Conservation (phyloP, 2,329 filamentous ascomycete species). For the Fonsecaea nubica region DNA sequence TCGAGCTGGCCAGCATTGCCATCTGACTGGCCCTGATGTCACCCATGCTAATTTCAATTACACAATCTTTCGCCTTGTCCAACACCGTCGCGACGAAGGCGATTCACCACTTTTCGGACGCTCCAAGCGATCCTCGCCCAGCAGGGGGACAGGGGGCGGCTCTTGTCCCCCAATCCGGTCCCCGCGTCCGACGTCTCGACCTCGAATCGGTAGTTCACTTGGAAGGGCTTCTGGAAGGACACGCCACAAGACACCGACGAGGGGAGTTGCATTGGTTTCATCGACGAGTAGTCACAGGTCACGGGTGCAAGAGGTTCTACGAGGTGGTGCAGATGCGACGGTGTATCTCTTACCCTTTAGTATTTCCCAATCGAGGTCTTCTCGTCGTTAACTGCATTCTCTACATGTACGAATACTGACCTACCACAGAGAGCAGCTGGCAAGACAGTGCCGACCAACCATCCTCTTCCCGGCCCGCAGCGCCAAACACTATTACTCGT, state of each 20-base stretch:
- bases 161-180: conserved; percentile 6
- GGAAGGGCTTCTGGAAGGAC: conserved; percentile 1
- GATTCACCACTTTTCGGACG: background rate
- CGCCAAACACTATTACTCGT: background rate
- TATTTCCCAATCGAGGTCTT: background rate
- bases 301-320: background rate
- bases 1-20: too few relatives aligned
- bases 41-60: background rate
- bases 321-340: background rate
- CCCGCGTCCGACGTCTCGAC: background rate
- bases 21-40: background rate
- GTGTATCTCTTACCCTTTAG: background rate
- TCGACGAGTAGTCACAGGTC: background rate
- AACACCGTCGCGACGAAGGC: background rate
- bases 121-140: background rate
- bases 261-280: background rate
- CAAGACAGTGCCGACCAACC: background rate
- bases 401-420: background rate
- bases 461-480: background rate
- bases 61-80: background rate
- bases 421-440: background rate
- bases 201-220: background rate
- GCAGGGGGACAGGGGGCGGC: conserved; percentile 2
- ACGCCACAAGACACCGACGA: background rate
- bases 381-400: background rate